Base-by-base conservation (phyloP, 768 basidiomycete genomes). In the Paxillus involutus region DNA sequence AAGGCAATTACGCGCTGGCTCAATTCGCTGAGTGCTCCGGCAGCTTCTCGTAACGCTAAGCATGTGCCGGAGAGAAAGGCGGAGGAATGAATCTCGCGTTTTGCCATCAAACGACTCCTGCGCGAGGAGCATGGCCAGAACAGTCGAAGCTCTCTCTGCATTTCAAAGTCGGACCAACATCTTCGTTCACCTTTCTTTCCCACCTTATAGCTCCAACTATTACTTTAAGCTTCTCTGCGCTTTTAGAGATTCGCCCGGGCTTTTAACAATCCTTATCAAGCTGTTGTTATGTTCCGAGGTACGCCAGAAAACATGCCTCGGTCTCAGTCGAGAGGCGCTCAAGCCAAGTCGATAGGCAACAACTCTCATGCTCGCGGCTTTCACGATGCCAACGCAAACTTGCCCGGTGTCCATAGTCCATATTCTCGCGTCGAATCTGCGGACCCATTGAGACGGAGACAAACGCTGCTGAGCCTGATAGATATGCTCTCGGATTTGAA, bases 401-500 rank as follows among this genome's bases (percentile, higher is more conserved):
- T 64, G 33, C 52, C 68, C 14, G 51, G 55, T 30, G 16, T 67
- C 42, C 63, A 59, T 14, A 64, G 63, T 54, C 60, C 68, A 16
- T 72, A 63, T 44, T 57, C 68, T 48, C 68, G 70, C 26, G 58
- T 60, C 55, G 70, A 71, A 47, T 50, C 58, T 21, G 8, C 37
- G 24, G 70, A 66, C 52, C 66, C 71, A 43, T 52, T 66, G 48
- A 72, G 39, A 54, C 73, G 79, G 52, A 80, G 73, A 60, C 76
- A 80, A 58, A 78, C 80, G 7, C 62, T 81, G 44, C 66, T 77
- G 37, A 79, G 72, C 40, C 61, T 81, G 49, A 66, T 81, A 48
- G 80, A 81, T 58, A 73, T 75, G 47, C 63, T 81, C 45, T 69
- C 71, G 11, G 79, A 81, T 53, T 42, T 81, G 50, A 72, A 64